These are phyloP conservation scores for Trifolium subterraneum DNA, from an alignment of 306 rosid species.

Conservation along the genomic window DNA sequence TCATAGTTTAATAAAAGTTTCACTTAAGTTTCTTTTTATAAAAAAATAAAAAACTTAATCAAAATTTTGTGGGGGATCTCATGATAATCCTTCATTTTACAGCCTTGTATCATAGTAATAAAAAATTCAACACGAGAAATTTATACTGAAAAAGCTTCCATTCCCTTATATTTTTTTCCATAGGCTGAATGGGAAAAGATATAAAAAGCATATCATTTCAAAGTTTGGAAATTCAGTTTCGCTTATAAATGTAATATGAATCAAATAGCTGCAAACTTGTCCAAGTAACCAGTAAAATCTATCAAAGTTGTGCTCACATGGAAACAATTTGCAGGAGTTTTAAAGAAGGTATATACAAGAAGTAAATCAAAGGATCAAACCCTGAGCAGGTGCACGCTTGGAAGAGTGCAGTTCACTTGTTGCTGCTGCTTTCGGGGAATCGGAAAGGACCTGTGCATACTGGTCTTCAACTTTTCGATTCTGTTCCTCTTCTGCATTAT, in stretches of 20 bases:
- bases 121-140: not conserved
- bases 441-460: slow-evolving; percentile 74
- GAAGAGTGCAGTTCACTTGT: slow-evolving; percentile 59
- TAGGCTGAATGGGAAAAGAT: not conserved
- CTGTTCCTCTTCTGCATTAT: slow-evolving; percentile 68
- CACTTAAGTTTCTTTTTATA: no score
- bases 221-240: slow-evolving; percentile 41
- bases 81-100: not conserved
- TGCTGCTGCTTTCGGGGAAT: slow-evolving; percentile 72
- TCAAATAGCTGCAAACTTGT: slow-evolving; percentile 47
- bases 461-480: slow-evolving; percentile 68
- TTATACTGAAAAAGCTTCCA: slow-evolving; percentile 17
- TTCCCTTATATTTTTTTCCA: not conserved
- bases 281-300: slow-evolving; percentile 40
- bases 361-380: slow-evolving; percentile 76
- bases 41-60: no score
- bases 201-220: slow-evolving; percentile 20
- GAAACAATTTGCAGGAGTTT: slow-evolving; percentile 48
- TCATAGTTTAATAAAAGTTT: no score
- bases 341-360: slow-evolving; percentile 58
- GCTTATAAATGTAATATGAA: slow-evolving; percentile 28
- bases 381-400: slow-evolving; percentile 81
- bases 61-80: not conserved
- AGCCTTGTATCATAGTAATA: not conserved
- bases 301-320: slow-evolving; percentile 35